Evolutionary conservation across 306 rosid species (phyloP).

Genomic region (Senna tora): DNA sequence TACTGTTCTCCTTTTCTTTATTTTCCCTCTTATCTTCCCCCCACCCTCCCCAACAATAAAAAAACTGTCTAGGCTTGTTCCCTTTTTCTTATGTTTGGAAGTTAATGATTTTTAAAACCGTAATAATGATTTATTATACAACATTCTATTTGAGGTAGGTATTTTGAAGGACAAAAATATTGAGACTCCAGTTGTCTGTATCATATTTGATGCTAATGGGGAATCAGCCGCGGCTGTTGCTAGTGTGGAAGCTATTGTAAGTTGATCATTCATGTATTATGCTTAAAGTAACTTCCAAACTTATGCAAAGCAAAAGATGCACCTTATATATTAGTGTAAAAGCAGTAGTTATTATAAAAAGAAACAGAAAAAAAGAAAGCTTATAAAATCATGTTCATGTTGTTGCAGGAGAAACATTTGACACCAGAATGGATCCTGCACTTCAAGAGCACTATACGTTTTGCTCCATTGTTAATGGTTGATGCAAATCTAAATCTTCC

Average conservation of each 20-base stretch:
- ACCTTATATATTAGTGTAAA: constrained; percentile 21
- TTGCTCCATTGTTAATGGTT: constrained; percentile 77
- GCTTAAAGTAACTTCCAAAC: constrained; percentile 37
- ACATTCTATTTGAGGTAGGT: constrained; percentile 57
- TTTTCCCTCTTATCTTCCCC: not conserved
- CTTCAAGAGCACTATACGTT: constrained; percentile 53
- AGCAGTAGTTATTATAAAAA: constrained; percentile 2
- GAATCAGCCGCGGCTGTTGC: constrained; percentile 87
- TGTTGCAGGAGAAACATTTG: constrained; percentile 72
- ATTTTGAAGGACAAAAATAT: constrained; percentile 66
- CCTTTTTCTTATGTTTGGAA: not conserved
- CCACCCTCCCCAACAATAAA: too few species aligned
- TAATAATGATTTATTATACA: constrained; percentile 5
- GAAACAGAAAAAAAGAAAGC: constrained; percentile 1
- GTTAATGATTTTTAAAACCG: not conserved
- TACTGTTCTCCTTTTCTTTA: not conserved
- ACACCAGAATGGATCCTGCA: constrained; percentile 77
- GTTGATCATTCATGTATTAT: constrained; percentile 41
- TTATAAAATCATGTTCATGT: constrained; percentile 24
- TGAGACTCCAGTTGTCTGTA: constrained; percentile 82
- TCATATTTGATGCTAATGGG: constrained; percentile 70
- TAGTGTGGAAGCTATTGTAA: constrained; percentile 81
- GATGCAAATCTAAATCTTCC: constrained; percentile 78
- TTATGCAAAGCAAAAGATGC: constrained; percentile 32
- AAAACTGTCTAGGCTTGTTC: not conserved